Conservation (phyloP, 306 rosid genomes). For the Sphenostylis stenocarpa region DNA sequence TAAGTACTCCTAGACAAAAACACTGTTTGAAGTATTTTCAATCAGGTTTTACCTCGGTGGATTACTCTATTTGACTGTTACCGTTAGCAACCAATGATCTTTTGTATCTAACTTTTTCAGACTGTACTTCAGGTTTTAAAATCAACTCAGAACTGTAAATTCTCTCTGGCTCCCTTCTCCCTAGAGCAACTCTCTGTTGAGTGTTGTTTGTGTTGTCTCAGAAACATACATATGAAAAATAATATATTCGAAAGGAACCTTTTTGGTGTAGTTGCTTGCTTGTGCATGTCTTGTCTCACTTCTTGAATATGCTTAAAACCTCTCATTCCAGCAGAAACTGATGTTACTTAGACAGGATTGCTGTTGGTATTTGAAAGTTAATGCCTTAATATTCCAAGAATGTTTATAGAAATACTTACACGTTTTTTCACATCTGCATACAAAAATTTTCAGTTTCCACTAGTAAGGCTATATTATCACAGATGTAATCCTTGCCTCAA, state of each 20-base stretch:
- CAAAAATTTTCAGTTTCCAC: conserved; percentile 5
- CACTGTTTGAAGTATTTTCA: conserved; percentile 6
- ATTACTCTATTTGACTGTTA: background rate
- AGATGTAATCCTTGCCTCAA: conserved; percentile 3
- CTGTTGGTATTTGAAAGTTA: background rate
- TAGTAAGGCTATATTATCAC: background rate
- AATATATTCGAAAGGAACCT: background rate
- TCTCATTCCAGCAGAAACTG: background rate
- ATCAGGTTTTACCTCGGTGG: conserved; percentile 25
- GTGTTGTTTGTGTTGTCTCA: conserved; percentile 32
- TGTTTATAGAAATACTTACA: no score
- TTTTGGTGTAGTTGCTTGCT: conserved; percentile 5
- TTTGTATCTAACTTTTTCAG: conserved; percentile 9
- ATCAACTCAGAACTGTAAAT: background rate
- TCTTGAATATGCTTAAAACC: conserved; percentile 12
- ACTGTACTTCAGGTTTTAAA: conserved; percentile 25
- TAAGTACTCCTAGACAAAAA: conserved; percentile 49
- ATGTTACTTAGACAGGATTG: conserved; percentile 1
- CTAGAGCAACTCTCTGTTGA: background rate
- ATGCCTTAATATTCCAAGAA: background rate
- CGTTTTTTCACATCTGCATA: no score
- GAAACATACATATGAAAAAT: conserved; percentile 15
- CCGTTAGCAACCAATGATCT: background rate
- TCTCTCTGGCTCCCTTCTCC: background rate
- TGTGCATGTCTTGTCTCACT: conserved; percentile 22